Evolutionary conservation across 371 early-diverging fungal species (phyloP).

Genomic region (Rhizopus arrhizus): DNA sequence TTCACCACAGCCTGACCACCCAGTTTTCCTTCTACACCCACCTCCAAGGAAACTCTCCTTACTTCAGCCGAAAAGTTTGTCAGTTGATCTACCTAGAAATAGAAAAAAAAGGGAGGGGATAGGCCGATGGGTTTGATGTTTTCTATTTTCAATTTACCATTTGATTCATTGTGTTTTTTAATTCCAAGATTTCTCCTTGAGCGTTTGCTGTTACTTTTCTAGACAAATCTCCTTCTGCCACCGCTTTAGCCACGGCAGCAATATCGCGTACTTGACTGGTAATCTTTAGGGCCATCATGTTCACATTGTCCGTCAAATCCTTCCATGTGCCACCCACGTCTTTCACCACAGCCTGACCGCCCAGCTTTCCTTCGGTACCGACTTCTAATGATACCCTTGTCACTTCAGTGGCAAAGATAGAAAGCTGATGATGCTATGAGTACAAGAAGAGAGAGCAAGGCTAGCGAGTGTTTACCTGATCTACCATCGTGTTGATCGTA

Average conservation of each 20-base stretch:
- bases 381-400: conserved; percentile 51
- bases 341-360: conserved; percentile 58
- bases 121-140: neutral
- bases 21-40: conserved; percentile 59
- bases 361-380: conserved; percentile 54
- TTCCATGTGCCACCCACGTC: conserved; percentile 60
- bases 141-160: conserved; percentile 20
- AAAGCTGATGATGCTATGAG: conserved; percentile 20
- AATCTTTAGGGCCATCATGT: conserved; percentile 37
- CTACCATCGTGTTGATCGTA: conserved; percentile 71
- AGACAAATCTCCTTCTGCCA: conserved; percentile 34
- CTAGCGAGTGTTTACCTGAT: conserved; percentile 39
- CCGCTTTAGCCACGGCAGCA: conserved; percentile 34
- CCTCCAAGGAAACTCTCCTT: conserved; percentile 62
- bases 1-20: conserved; percentile 62
- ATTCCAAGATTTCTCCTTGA: conserved; percentile 31
- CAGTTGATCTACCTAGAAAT: conserved; percentile 32
- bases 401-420: conserved; percentile 62
- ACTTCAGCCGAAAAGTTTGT: conserved; percentile 60
- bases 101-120: neutral
- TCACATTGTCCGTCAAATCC: conserved; percentile 54
- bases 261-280: conserved; percentile 38
- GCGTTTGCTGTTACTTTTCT: conserved; percentile 36
- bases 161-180: conserved; percentile 31
- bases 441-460: neutral